A percentile compares a stretch with the other conserved stretches of the same genome.
Conservation (phyloP, 2,329 filamentous ascomycete species). For the Nemania abortiva region DNA sequence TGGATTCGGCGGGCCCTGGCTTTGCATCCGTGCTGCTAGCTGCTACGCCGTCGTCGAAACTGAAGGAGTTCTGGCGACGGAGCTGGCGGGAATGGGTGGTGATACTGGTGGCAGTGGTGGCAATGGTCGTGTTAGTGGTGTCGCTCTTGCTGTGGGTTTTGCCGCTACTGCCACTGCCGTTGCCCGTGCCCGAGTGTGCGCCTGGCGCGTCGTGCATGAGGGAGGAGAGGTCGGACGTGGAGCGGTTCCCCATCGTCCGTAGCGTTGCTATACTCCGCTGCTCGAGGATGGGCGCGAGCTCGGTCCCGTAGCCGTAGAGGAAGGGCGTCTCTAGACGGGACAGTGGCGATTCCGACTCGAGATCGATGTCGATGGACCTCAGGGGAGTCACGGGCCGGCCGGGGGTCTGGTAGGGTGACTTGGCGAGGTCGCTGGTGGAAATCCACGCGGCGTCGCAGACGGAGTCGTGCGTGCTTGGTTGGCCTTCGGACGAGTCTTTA, state of each 20-base stretch:
- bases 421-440: slow-evolving; percentile 48
- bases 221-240: slow-evolving; percentile 49
- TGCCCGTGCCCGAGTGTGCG: background rate
- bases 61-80: slow-evolving; percentile 52
- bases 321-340: slow-evolving; percentile 51
- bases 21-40: slow-evolving; percentile 14
- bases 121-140: slow-evolving; percentile 1
- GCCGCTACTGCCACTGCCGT: slow-evolving; percentile 2
- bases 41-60: slow-evolving; percentile 48
- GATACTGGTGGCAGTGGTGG: background rate
- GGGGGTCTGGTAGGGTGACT: slow-evolving; percentile 44
- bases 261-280: slow-evolving; percentile 55
- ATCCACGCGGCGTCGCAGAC: slow-evolving; percentile 55
- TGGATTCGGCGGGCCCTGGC: slow-evolving; percentile 8
- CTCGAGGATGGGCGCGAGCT: slow-evolving; percentile 57
- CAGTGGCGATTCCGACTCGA: slow-evolving; percentile 49
- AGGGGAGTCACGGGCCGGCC: slow-evolving; percentile 39
- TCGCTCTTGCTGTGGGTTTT: slow-evolving; percentile 25
- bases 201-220: slow-evolving; percentile 44
- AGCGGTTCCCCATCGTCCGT: slow-evolving; percentile 44
- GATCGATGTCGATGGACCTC: slow-evolving; percentile 38
- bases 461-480: slow-evolving; percentile 53
- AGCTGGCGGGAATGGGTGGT: slow-evolving; percentile 35
- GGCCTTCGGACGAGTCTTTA: slow-evolving; percentile 56
- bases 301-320: slow-evolving; percentile 56